Conservation (phyloP, 805 yeast genomes). For the Ogataea trehaloabstinens region DNA sequence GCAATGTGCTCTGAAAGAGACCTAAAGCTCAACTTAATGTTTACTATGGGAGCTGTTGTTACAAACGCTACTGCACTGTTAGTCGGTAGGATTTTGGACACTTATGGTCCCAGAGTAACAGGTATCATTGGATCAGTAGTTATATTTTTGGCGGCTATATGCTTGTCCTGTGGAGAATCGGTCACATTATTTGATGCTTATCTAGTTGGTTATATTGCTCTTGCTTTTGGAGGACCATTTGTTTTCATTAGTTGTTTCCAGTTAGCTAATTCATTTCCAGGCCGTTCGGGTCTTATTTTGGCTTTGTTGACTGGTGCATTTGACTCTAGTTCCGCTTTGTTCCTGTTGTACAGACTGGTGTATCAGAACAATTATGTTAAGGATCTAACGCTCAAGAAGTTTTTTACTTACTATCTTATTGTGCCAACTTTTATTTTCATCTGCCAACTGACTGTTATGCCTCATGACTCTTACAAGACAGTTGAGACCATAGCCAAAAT, state of each 20-base stretch:
- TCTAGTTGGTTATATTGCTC: conserved; percentile 64
- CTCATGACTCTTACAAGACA: conserved; percentile 70
- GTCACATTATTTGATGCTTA: conserved; percentile 55
- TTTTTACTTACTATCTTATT: conserved; percentile 64
- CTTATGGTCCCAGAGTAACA: conserved; percentile 75
- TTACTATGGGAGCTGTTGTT: conserved; percentile 81
- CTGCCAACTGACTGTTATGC: conserved; percentile 81
- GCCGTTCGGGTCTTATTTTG: conserved; percentile 72
- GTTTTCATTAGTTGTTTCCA: conserved; percentile 89
- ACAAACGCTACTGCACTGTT: conserved; percentile 81
- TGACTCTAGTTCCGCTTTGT: conserved; percentile 88
- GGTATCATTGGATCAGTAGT: conserved; percentile 71
- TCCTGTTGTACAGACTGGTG: conserved; percentile 65
- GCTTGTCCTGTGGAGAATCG: conserved; percentile 24
- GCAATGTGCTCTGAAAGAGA: conserved; percentile 71
- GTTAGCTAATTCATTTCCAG: conserved; percentile 82
- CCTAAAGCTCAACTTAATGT: conserved; percentile 73
- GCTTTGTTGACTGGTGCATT: conserved; percentile 92
- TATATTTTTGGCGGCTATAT: conserved; percentile 52
- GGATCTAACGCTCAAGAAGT: conserved; percentile 46
- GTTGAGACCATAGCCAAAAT: conserved; percentile 65
- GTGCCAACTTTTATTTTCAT: conserved; percentile 77
- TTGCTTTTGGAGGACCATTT: conserved; percentile 93
- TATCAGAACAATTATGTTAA: conserved; percentile 45
- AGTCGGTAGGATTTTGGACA: conserved; percentile 78